Conservation (phyloP, 2,329 filamentous ascomycete genomes). For the Sporothrix luriei region DNA sequence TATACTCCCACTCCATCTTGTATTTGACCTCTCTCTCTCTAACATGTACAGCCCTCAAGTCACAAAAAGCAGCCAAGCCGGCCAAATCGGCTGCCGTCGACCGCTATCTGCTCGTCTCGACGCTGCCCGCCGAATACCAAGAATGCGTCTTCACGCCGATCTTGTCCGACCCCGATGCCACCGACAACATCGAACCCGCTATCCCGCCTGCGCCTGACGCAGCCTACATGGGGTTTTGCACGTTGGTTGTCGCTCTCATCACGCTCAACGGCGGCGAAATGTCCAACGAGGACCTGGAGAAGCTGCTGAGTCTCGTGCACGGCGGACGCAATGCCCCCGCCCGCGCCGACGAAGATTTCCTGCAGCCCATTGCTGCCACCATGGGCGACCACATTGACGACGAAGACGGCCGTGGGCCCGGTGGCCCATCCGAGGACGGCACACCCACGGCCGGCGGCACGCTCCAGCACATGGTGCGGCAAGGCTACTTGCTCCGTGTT, state of each 20-base stretch:
- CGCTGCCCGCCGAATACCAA: slow-evolving; percentile 69
- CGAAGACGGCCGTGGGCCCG: slow-evolving; percentile 31
- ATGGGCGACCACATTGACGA: slow-evolving; percentile 37
- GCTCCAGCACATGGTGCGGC: slow-evolving; percentile 67
- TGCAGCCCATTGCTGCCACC: slow-evolving; percentile 54
- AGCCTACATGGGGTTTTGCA: slow-evolving; percentile 81
- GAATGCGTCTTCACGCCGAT: slow-evolving; percentile 41
- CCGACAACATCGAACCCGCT: slow-evolving; percentile 61
- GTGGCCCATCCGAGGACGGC: slow-evolving; percentile 14
- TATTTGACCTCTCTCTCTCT: background rate
- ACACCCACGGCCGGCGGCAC: slow-evolving; percentile 32
- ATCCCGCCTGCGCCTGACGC: slow-evolving; percentile 68
- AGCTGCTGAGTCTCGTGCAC: slow-evolving; percentile 51
- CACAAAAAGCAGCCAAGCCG: slow-evolving; percentile 46
- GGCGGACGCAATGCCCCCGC: slow-evolving; percentile 42
- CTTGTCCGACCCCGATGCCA: slow-evolving; percentile 59
- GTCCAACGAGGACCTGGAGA: slow-evolving; percentile 74
- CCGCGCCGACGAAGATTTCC: slow-evolving; percentile 62
- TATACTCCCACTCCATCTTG: background rate
- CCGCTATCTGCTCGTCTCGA: slow-evolving; percentile 75
- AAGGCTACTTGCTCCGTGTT: slow-evolving; percentile 79
- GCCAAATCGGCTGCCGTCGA: slow-evolving; percentile 59
- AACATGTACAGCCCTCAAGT: slow-evolving; percentile 8
- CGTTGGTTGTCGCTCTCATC: slow-evolving; percentile 76
- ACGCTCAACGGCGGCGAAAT: slow-evolving; percentile 72